Percentiles rank a stretch among this genome's conserved stretches.
Evolutionary conservation across 1,284 basidiomycete genomes (phyloP).

Genomic region (Ganoderma sp.): DNA sequence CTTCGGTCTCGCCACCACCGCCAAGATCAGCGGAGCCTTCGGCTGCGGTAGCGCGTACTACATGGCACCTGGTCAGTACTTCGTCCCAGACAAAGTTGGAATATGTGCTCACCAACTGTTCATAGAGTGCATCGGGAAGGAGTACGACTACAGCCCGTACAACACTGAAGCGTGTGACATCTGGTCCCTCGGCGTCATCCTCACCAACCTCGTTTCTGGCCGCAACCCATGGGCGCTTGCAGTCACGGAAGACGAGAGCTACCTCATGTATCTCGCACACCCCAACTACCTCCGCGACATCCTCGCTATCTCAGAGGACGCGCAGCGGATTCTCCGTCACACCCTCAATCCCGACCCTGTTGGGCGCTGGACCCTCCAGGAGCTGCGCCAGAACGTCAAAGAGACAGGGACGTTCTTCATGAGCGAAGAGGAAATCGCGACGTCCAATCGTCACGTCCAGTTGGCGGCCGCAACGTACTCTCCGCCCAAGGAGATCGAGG

Average conservation of each 20-base stretch:
- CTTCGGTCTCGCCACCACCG: conserved; percentile 70
- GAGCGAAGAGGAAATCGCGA: conserved; percentile 54
- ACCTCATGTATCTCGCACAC: conserved; percentile 69
- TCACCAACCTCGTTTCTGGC: conserved; percentile 80
- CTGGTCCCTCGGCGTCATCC: conserved; percentile 42
- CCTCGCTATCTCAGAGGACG: conserved; percentile 70
- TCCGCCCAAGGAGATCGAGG: conserved; percentile 4
- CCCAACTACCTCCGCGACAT: conserved; percentile 70
- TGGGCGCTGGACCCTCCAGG: conserved; percentile 62
- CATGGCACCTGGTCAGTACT: conserved; percentile 57
- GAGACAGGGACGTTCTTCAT: conserved; percentile 72
- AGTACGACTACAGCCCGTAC: conserved; percentile 33
- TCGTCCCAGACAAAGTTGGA: neutral
- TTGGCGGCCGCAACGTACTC: conserved; percentile 26
- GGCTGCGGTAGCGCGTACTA: conserved; percentile 59
- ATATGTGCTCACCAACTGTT: conserved; percentile 4
- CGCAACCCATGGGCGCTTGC: conserved; percentile 90
- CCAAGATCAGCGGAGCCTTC: conserved; percentile 55
- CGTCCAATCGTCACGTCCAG: conserved; percentile 21
- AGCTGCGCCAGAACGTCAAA: conserved; percentile 65
- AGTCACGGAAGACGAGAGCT: conserved; percentile 72
- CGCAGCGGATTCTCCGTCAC: conserved; percentile 60
- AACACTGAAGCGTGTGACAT: conserved; percentile 35
- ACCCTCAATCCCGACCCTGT: conserved; percentile 63
- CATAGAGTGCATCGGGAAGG: conserved; percentile 39